Percentiles rank a stretch among this genome's conserved stretches.
These are phyloP conservation scores for Clathrus columnatus DNA, from an alignment of 768 basidiomycete species.

Conservation along the genomic window DNA sequence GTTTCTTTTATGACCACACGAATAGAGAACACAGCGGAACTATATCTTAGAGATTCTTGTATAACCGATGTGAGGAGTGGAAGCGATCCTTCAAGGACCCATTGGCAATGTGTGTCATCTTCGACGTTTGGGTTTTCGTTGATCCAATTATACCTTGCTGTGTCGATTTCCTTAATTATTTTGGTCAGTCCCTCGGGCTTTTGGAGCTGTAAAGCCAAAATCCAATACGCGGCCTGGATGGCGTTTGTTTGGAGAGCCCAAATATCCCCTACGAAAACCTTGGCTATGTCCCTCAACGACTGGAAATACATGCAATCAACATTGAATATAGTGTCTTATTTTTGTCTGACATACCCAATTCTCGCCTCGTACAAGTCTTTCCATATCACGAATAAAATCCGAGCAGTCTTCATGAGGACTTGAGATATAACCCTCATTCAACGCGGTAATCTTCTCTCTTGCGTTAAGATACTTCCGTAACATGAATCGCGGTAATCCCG, in stretches of 20 bases:
- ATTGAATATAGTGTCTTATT: neutral
- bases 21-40: constrained; percentile 16
- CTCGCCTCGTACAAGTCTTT: neutral
- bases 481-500: constrained; percentile 16
- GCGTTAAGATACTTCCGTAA: constrained; percentile 9
- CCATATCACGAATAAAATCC: neutral
- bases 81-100: constrained; percentile 2
- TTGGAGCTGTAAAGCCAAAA: constrained; percentile 15
- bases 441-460: constrained; percentile 12
- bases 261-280: constrained; percentile 11
- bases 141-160: constrained; percentile 10
- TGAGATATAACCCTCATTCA: neutral
- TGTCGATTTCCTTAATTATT: constrained; percentile 15
- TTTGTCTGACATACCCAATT: neutral
- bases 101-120: neutral
- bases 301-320: neutral
- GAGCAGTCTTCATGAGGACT: constrained; percentile 1
- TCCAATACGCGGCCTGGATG: constrained; percentile 18
- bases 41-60: constrained; percentile 18
- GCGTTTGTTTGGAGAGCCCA: constrained; percentile 21
- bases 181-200: constrained; percentile 15
- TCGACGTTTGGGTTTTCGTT: constrained; percentile 9
- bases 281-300: constrained; percentile 13
- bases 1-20: constrained; percentile 14
- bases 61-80: constrained; percentile 19